Evolutionary conservation across 345 rosid genomes (phyloP), one percentile per base, ranked within the genome.

Genomic region (Rhodamnia rubescens): DNA sequence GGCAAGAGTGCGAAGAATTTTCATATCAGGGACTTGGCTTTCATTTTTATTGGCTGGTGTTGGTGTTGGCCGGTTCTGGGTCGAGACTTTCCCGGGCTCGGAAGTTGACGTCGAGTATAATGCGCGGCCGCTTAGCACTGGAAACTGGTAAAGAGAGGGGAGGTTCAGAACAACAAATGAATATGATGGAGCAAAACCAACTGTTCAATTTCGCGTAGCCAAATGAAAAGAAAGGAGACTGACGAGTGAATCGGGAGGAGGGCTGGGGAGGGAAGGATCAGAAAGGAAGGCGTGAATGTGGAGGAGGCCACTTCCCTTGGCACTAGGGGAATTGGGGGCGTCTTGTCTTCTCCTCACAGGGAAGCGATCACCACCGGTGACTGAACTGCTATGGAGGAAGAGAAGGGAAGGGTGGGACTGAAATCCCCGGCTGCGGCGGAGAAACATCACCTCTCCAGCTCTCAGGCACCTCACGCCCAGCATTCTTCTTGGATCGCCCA

Each of bases 1-100:
- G 1, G 95, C 95, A 53, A 97, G 97, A 29, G 95, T 93, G 56
- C 92, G 93, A 53, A 97, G 91, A 78, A 97, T 97, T 87, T 95
- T 94, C 94, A 90, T 85, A 87, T 95, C 95, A 22, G 97, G 90
- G 56, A 90, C 87, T 40, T 86, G 90, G 56, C 57, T 40, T 32
- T 52, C 85, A 52, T 56, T 81, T 50, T 83, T 86, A 69, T 24
- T 11, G 47, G 80, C 80, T 53, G 54, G 54, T 16, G 16, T 82
- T 42, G 54, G 29, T 20, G 29, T 27, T 13, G 78, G 69, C 84
- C 50, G 84, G 27, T 59, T 51, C 26, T 40, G 56, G 50, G 83
- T n/a, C 47, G 52, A 40, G 55, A 53, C 52, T 50, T 75, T 56
- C 47, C 47, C 78, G 29, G 20, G 24, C 26, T 26, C 36, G 36